Base-by-base conservation (phyloP, 2,329 filamentous ascomycete species). In the Aspergillus brasiliensis region DNA sequence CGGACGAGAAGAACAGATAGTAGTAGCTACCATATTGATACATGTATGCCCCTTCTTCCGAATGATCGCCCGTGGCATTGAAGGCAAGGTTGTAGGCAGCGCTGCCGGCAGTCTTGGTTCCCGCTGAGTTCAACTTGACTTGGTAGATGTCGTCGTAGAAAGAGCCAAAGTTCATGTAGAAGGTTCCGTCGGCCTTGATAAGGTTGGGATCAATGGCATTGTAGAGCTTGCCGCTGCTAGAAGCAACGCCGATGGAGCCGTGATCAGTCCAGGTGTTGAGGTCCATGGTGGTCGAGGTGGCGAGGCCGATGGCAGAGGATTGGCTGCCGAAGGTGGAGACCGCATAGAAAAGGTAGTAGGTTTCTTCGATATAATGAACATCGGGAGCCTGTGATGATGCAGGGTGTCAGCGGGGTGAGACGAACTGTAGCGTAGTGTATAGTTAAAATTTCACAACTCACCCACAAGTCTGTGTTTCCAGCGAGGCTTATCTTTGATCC, bases 141-240 rank as follows among this genome's bases (percentile, higher is more conserved):
- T 86, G 84, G 76, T 85, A 88, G 59, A 91, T 80, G 68, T 87
- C 83, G 7, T 77, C 73, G 87, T 87, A 91, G 80, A 89, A 91
- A 13, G 85, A 88, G 21, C 88, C 88, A 63, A 90, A 91, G 61
- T 80, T 85, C 70, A 88, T 74, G 60, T 81, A 80, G 65, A 81
- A 82, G 2, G 60, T 71, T 8, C 64, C 65, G 40, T 74, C 75
- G 2, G 73, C 77, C 8, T 77, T 68, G 61, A 86, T 72, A 2
- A 87, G 70, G 62, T 84, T 85, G 3, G 78, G 73, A 67, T 88
- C 89, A 67, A 91, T 87, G 47, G 84, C 82, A 66, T 87, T 87
- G 75, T 86, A 87, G 4, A 72, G 56, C 59, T 79, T 81, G 27
- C 73, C 60, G 66, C 11, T 72, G 54, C n/a, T 71, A 60, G 52